A percentile compares a stretch with the other conserved stretches of the same genome.
phyloP scores from a whole-genome alignment of 495 filamentous ascomycete genomes.

The Neurospora intermedia region DNA sequence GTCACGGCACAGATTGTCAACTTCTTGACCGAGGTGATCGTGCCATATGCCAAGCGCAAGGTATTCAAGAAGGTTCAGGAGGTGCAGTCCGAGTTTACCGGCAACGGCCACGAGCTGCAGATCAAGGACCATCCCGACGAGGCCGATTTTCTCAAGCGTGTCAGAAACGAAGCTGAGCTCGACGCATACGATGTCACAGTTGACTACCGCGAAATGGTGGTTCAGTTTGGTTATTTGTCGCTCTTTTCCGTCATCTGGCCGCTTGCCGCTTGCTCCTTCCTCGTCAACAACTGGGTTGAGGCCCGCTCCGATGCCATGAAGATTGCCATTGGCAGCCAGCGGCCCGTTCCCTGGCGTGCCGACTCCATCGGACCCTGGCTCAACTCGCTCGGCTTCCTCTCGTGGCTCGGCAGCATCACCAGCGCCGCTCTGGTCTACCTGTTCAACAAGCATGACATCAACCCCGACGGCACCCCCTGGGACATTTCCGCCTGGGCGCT shows the following conservation, averaged over 20 bases:
- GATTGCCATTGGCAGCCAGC: constrained; percentile 80
- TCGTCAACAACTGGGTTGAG: constrained; percentile 95
- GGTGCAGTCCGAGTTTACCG: constrained; percentile 47
- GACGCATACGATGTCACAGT: constrained; percentile 76
- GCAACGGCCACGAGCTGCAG: constrained; percentile 23
- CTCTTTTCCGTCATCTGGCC: constrained; percentile 94
- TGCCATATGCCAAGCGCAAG: constrained; percentile 73
- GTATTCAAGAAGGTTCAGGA: constrained; percentile 64
- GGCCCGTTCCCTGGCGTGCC: constrained; percentile 75
- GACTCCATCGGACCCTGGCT: constrained; percentile 97
- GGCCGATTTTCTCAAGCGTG: constrained; percentile 62
- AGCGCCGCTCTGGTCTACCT: constrained; percentile 79
- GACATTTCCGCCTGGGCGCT: constrained; percentile 73
- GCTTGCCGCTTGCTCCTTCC: constrained; percentile 74
- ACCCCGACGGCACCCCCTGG: constrained; percentile 42
- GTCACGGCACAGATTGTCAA: constrained; percentile 92
- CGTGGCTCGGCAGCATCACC: constrained; percentile 85
- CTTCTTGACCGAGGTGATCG: constrained; percentile 73
- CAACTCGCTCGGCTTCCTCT: constrained; percentile 71
- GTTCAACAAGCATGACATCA: constrained; percentile 57
- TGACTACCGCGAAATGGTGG: constrained; percentile 89
- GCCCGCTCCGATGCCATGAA: constrained; percentile 89
- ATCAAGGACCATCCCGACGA: constrained; percentile 60
- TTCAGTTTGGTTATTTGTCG: constrained; percentile 81
- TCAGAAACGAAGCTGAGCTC: constrained; percentile 79